Conservation (phyloP, 441 rosid species). For the Isatis lusitanica region DNA sequence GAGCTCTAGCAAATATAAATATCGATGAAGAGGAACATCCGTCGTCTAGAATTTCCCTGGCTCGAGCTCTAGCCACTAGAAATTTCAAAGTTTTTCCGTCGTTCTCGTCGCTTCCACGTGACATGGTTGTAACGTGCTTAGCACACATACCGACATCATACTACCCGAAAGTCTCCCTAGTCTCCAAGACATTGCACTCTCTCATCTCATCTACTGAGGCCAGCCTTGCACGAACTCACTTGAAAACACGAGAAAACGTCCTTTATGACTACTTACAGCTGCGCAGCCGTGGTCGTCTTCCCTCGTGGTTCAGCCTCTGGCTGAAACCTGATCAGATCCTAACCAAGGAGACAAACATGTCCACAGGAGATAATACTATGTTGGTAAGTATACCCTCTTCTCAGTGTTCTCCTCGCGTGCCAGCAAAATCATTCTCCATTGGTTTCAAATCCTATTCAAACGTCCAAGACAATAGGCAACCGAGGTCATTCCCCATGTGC, state of each 20-base stretch:
- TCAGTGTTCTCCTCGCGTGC: constrained; percentile 34
- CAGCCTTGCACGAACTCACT: constrained; percentile 45
- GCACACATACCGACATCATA: constrained; percentile 55
- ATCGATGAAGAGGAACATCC: too few relatives aligned
- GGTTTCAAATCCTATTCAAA: too few relatives aligned
- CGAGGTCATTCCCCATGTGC: too few relatives aligned
- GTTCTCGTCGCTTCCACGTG: constrained; percentile 30
- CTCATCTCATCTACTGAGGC: constrained; percentile 47
- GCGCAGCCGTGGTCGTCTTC: constrained; percentile 20
- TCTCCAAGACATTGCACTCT: constrained; percentile 52
- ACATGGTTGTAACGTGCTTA: constrained; percentile 34
- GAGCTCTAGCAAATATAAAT: too few relatives aligned
- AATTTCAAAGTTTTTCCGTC: background rate
- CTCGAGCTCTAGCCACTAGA: too few relatives aligned
- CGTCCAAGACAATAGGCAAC: too few relatives aligned
- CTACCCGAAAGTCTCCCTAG: constrained; percentile 51
- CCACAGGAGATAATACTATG: constrained; percentile 7
- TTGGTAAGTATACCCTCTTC: constrained; percentile 47
- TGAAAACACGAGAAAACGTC: constrained; percentile 17
- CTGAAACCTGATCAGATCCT: constrained; percentile 25
- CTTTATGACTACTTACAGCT: constrained; percentile 39
- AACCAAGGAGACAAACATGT: background rate
- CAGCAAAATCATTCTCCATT: constrained; percentile 1
- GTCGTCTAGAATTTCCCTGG: too few relatives aligned
- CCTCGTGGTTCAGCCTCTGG: constrained; percentile 41